Percentiles rank a stretch among this genome's conserved stretches.
These are phyloP conservation scores for Phaeophleospora eucalypticola DNA, from an alignment of 2,329 filamentous ascomycete genomes.

Conservation along the genomic window DNA sequence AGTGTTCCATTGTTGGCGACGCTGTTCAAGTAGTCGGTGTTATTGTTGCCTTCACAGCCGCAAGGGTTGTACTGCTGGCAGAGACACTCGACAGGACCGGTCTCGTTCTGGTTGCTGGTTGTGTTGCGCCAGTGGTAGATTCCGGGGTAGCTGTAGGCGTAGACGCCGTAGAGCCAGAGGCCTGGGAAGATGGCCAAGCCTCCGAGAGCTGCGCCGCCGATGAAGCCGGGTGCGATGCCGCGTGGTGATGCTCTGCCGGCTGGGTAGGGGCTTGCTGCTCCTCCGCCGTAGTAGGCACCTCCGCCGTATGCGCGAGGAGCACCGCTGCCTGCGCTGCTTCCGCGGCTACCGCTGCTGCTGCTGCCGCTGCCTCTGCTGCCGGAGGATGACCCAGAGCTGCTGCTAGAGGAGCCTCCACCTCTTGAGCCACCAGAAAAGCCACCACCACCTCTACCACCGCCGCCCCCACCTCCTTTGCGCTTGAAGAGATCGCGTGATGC, in stretches of 20 bases:
- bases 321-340: conserved; percentile 56
- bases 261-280: conserved; percentile 61
- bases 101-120: conserved; percentile 52
- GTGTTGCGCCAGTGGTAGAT: conserved; percentile 52
- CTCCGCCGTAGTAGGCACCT: conserved; percentile 63
- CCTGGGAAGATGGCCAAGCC: conserved; percentile 56
- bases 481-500: conserved; percentile 36
- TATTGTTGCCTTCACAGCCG: conserved; percentile 63
- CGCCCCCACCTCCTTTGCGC: conserved; percentile 45
- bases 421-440: no score
- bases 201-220: conserved; percentile 45
- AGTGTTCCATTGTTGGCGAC: conserved; percentile 58
- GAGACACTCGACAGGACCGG: conserved; percentile 57
- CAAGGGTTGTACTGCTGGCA: conserved; percentile 58
- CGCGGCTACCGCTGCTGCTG: conserved; percentile 19
- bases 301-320: conserved; percentile 55
- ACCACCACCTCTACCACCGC: conserved; percentile 42
- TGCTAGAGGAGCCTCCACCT: conserved; percentile 21
- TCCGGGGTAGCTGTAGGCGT: conserved; percentile 57
- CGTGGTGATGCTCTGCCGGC: conserved; percentile 36
- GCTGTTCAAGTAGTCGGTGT: conserved; percentile 55
- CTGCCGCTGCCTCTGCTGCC: conserved; percentile 23
- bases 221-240: conserved; percentile 51
- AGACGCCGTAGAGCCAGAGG: conserved; percentile 60
- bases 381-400: conserved; percentile 23